These are phyloP conservation scores for Annulohypoxylon moriforme DNA, from an alignment of 495 filamentous ascomycete genomes.

Conservation along the genomic window DNA sequence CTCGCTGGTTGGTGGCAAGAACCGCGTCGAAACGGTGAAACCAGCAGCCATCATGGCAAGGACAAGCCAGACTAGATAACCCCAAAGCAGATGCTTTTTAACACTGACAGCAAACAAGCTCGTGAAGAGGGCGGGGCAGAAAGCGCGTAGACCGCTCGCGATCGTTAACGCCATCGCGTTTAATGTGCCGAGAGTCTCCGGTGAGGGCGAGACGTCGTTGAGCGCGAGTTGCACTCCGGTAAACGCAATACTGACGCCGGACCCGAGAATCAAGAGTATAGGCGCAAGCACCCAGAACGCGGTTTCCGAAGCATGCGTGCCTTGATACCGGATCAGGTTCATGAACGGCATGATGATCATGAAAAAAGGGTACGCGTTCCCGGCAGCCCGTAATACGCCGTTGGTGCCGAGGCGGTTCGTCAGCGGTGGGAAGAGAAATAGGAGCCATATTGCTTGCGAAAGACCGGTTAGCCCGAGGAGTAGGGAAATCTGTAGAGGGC, in stretches of 20 bases:
- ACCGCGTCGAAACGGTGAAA: constrained; percentile 58
- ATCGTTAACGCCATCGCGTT: constrained; percentile 72
- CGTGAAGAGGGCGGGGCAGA: constrained; percentile 69
- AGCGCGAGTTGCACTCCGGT: constrained; percentile 74
- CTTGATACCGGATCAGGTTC: constrained; percentile 63
- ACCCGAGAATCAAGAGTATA: constrained; percentile 55
- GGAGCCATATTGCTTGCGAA: constrained; percentile 72
- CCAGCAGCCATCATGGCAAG: constrained; percentile 60
- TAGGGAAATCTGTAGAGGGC: constrained; percentile 66
- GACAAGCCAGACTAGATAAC: constrained; percentile 75
- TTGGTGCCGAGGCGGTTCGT: constrained; percentile 70
- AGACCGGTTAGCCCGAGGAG: constrained; percentile 69
- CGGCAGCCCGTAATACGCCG: constrained; percentile 66
- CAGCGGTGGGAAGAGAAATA: constrained; percentile 70
- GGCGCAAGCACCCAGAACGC: constrained; percentile 68
- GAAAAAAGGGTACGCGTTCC: constrained; percentile 67
- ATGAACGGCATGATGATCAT: constrained; percentile 61
- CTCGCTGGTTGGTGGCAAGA: constrained; percentile 58
- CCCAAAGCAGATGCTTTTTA: constrained; percentile 64
- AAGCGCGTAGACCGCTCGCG: constrained; percentile 62
- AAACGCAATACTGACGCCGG: constrained; percentile 75
- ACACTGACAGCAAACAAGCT: constrained; percentile 71
- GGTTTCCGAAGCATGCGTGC: constrained; percentile 36
- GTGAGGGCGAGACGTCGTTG: constrained; percentile 73
- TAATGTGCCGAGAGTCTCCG: constrained; percentile 68